Evolutionary conservation across 148 eudicot genomes (phyloP), one percentile per base, ranked within the genome.

Genomic region (Nepenthes gracilis): DNA sequence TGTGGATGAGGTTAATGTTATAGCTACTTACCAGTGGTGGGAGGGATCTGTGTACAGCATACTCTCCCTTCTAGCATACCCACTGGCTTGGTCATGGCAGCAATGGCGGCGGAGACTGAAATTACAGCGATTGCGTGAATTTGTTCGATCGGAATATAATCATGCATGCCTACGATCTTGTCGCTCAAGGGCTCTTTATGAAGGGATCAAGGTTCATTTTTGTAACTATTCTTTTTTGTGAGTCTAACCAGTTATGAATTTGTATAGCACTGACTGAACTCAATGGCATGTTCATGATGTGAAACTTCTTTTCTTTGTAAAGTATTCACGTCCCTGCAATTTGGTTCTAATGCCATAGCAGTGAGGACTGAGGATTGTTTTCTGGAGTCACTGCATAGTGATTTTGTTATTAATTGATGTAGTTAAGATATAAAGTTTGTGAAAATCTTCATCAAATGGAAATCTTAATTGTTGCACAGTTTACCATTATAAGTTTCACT

Each of bases 121-220:
- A 69, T 72, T 94, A 67, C 99, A 94, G 78, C 80, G 80, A 54
- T 74, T 94, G 35, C 94, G 96, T 72, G 99, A 94, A 66, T 94
- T 82, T 72, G 99, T 94, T 43, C 83, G 97, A 66, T 94, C 99
- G 65, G 99, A 94, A 72, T 89, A 94, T 78, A 95, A 94, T 67
- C 99, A 94, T 80, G 95, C 95, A 38, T 94, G 97, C 80, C 69
- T 94, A 59, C 95, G 99, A 47, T 94, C 99, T 64, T 94, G 99
- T 73, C 97, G 99, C 47, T 94, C 99, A 38, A 95, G 96, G 77
- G 96, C 99, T 62, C 85, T 93, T 23, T 93, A 88, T 75, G 99
- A 88, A 80, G 99, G 99, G 59, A 80, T 94, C 13, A 94, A 94
- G 97, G 99, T 89, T 69, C 61, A 58, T 65, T 66, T 69, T 40